These are phyloP conservation scores for Pulveroboletus sp. DNA, from an alignment of 768 basidiomycete species.

Conservation along the genomic window DNA sequence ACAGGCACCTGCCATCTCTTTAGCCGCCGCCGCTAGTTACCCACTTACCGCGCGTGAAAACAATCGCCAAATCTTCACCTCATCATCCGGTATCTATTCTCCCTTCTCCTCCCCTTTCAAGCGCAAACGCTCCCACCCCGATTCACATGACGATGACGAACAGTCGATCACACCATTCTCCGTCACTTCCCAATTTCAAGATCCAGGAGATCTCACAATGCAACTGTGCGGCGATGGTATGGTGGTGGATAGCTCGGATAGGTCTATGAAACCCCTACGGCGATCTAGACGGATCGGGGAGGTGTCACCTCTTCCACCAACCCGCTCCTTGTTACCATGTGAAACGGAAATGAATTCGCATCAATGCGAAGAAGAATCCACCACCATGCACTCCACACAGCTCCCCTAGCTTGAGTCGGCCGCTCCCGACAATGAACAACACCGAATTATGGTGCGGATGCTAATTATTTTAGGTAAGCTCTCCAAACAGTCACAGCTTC, in stretches of 20 bases:
- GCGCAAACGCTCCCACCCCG: constrained; percentile 28
- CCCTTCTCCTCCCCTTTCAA: constrained; percentile 33
- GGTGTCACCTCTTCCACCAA: constrained; percentile 22
- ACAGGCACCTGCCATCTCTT: constrained; percentile 20
- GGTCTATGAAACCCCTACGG: constrained; percentile 35
- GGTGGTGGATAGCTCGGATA: constrained; percentile 21
- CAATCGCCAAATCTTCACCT: constrained; percentile 44
- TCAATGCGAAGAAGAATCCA: constrained; percentile 18
- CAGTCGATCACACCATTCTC: constrained; percentile 13
- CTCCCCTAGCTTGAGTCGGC: constrained; percentile 15
- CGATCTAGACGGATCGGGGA: constrained; percentile 29
- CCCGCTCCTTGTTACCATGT: constrained; percentile 21
- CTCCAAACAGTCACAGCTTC: constrained; percentile 12
- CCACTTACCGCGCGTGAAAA: constrained; percentile 56
- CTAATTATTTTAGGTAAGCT: constrained; percentile 26
- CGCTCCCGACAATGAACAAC: constrained; percentile 22
- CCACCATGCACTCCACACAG: constrained; percentile 18
- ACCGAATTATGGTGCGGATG: constrained; percentile 15
- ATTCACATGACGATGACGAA: constrained; percentile 19
- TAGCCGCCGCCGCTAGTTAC: constrained; percentile 27
- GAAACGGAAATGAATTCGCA: constrained; percentile 33
- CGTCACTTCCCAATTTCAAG: constrained; percentile 19
- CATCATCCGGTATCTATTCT: constrained; percentile 31
- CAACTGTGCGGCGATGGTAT: constrained; percentile 26
- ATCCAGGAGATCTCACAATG: constrained; percentile 20